Base-by-base conservation (phyloP, 1,284 basidiomycete species). In the Puccinia polysora region DNA sequence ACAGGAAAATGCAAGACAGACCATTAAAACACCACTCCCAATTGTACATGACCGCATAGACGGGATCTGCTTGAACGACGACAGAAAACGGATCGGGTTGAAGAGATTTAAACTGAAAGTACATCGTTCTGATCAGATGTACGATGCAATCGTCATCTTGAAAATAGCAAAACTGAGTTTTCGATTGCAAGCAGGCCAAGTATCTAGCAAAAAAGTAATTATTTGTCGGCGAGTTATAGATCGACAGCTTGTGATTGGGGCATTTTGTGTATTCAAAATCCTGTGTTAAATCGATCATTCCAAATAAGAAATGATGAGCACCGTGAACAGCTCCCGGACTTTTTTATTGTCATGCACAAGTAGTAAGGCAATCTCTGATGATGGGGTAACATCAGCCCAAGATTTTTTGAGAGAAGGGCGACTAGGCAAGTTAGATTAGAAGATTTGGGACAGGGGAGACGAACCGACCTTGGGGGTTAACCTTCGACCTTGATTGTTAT, bases 81-180 rank as follows among this genome's bases (percentile, higher is more conserved):
- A 71, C 75, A 14, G 77, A 74, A 18, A 65, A 36, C 4, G 76
- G 75, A 15, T 75, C 73, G 0, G 73, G 75, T 8, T 75, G 75
- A 34, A 77, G 75, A 7, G 76, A 52, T 34, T 70, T 74, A 71
- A 77, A 79, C 45, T 76, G 74, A 32, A 73, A 34, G 72, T 79
- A 78, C 30, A 76, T 67, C 2, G 76, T 73, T 2, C 76, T 63
- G 1, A 79, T 32, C 0, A 76, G 73, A 20, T 59, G 73, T 12
- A 79, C 75, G 43, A 79, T 63, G 67, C 74, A 78, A 74, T 79
- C 78, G 64, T 79, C 78, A 75, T 79, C 77, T 59, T 78, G 77
- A 73, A 78, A 77, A 74, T 73, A 78, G 67, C 78, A 79, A 67
- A 74, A 68, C 18, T 8, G 73, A 73, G 77, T 77, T 0, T 49